Conservation (phyloP, 441 rosid species). For the Erodium texanum region DNA sequence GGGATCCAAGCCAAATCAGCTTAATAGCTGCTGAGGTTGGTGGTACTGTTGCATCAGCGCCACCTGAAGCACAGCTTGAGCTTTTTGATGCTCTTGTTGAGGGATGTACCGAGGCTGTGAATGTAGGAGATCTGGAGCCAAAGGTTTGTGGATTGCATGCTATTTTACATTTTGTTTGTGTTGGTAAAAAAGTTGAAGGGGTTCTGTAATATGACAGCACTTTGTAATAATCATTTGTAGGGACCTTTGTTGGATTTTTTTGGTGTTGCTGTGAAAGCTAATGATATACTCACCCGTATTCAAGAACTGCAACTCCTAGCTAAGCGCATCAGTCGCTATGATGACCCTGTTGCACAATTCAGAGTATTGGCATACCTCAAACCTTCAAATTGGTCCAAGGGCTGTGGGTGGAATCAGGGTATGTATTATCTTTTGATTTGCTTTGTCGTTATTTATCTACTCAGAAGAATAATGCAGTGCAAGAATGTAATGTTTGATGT, state of each 20-base stretch:
- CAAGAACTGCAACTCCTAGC: slow-evolving; percentile 83
- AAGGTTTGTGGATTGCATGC: slow-evolving; percentile 43
- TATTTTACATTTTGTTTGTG: neutral
- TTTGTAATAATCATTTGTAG: slow-evolving; percentile 32
- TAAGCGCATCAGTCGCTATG: slow-evolving; percentile 68
- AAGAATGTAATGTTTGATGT: neutral
- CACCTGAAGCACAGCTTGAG: slow-evolving; percentile 76
- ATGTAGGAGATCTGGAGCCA: slow-evolving; percentile 51
- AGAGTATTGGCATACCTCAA: slow-evolving; percentile 78
- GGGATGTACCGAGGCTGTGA: slow-evolving; percentile 79
- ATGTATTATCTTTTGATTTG: too few species aligned
- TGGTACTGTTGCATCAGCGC: slow-evolving; percentile 70
- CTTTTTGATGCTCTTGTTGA: slow-evolving; percentile 78
- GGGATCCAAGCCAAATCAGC: slow-evolving; percentile 66
- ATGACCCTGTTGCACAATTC: slow-evolving; percentile 82
- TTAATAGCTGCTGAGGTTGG: slow-evolving; percentile 75
- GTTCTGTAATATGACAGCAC: neutral
- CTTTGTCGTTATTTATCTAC: too few species aligned
- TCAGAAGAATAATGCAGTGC: too few species aligned
- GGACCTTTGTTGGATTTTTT: slow-evolving; percentile 94
- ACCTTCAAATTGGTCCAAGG: slow-evolving; percentile 99
- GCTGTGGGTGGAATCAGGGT: slow-evolving; percentile 99
- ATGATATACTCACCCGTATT: slow-evolving; percentile 69
- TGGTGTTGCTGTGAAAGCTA: slow-evolving; percentile 93
- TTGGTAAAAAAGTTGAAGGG: neutral